phyloP scores from a whole-genome alignment of 2,329 filamentous ascomycete genomes.

The Monilinia laxa region DNA sequence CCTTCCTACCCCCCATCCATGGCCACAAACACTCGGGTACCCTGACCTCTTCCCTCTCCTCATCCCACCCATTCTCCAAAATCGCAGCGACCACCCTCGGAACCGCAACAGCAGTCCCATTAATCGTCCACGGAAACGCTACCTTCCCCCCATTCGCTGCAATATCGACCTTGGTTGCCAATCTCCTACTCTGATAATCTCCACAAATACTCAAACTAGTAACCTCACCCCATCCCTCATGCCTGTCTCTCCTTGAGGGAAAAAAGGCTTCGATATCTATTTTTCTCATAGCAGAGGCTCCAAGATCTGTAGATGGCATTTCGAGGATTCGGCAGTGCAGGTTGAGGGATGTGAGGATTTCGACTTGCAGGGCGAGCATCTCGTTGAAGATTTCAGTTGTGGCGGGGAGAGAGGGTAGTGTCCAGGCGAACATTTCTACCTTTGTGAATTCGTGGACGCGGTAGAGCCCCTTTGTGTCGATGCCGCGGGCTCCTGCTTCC shows the following conservation, averaged over 20 bases:
- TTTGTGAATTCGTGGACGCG: constrained; percentile 98
- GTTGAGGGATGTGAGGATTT: constrained; percentile 74
- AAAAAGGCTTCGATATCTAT: constrained; percentile 94
- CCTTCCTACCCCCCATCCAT: constrained; percentile 78
- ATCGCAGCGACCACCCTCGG: constrained; percentile 86
- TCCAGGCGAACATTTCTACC: constrained; percentile 97
- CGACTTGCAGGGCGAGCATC: constrained; percentile 81
- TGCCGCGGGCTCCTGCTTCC: constrained; percentile 86
- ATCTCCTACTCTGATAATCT: constrained; percentile 85
- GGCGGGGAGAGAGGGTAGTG: constrained; percentile 53
- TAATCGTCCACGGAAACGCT: constrained; percentile 83
- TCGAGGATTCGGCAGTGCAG: constrained; percentile 87
- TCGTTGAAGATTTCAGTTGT: constrained; percentile 71
- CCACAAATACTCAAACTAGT: constrained; percentile 89
- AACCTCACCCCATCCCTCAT: constrained; percentile 87
- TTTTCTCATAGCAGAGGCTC: constrained; percentile 83
- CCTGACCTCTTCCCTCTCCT: constrained; percentile 61
- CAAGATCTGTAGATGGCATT: constrained; percentile 87
- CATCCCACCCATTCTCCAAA: constrained; percentile 87
- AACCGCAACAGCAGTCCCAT: constrained; percentile 90
- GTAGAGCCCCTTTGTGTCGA: constrained; percentile 91
- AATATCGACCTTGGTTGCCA: constrained; percentile 70
- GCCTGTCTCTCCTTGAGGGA: constrained; percentile 67
- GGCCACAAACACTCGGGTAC: constrained; percentile 77
- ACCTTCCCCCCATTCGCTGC: constrained; percentile 52